These are phyloP conservation scores for Penicillium angulare DNA, from an alignment of 495 filamentous ascomycete species.

Conservation along the genomic window DNA sequence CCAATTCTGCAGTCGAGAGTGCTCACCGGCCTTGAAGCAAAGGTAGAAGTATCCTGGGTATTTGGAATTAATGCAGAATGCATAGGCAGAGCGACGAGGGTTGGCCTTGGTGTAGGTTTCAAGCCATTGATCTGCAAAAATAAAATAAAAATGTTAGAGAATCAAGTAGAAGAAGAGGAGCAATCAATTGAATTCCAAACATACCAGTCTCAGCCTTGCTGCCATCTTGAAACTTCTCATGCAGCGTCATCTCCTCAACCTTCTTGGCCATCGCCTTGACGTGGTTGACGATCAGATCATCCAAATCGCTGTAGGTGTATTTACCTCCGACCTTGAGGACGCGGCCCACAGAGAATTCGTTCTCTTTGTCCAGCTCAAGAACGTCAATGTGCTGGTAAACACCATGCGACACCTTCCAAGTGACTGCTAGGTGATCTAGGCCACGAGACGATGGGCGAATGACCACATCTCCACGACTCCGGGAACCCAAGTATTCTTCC, in stretches of 20 bases:
- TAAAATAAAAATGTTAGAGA: neutral
- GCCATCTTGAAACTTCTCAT: conserved; percentile 85
- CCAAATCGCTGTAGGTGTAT: conserved; percentile 90
- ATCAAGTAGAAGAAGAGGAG: conserved; percentile 1
- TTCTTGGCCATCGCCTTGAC: conserved; percentile 97
- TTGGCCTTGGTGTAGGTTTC: conserved; percentile 94
- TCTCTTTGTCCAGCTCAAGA: conserved; percentile 92
- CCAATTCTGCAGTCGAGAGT: conserved; percentile 72
- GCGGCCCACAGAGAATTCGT: conserved; percentile 87
- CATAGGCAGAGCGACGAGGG: conserved; percentile 87
- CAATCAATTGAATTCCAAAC: conserved; percentile 27
- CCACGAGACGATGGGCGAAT: conserved; percentile 94
- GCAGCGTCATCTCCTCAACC: conserved; percentile 89
- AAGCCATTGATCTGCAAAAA: conserved; percentile 79
- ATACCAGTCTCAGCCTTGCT: conserved; percentile 82
- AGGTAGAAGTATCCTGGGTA: conserved; percentile 93
- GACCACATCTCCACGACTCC: conserved; percentile 82
- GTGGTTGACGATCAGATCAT: conserved; percentile 95
- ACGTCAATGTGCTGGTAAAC: conserved; percentile 98
- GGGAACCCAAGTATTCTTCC: conserved; percentile 86
- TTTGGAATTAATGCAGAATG: conserved; percentile 89
- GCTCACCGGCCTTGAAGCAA: conserved; percentile 87
- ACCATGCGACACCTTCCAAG: conserved; percentile 96
- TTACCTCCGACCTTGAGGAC: conserved; percentile 79
- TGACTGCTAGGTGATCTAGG: conserved; percentile 89